phyloP scores from a whole-genome alignment of 2,329 filamentous ascomycete genomes.

The Penicillium concentricum region DNA sequence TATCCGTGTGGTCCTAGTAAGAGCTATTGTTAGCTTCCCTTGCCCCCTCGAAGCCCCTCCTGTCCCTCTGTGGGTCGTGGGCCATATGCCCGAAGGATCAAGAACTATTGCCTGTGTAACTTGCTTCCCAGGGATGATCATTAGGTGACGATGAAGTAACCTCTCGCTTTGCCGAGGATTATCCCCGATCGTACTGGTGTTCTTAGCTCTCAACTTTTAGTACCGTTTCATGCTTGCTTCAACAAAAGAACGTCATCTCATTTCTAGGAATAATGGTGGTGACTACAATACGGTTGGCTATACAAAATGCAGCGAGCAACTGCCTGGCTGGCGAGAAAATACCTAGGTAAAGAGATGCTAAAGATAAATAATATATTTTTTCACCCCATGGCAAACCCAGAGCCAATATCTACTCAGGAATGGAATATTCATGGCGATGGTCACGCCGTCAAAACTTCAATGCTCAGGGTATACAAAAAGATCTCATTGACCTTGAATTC shows the following conservation, averaged over 20 bases:
- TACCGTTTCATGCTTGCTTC: not conserved
- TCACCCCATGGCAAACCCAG: not conserved
- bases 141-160: not conserved
- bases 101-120: not conserved
- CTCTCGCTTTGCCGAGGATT: not conserved
- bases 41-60: not conserved
- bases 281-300: not conserved
- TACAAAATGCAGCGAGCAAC: not conserved
- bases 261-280: not conserved
- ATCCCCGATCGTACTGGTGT: not conserved
- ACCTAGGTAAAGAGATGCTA: not conserved
- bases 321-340: not conserved
- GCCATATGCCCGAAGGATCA: not conserved
- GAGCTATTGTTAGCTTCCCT: not conserved
- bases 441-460: not conserved
- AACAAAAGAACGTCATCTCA: not conserved
- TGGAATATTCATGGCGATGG: not conserved
- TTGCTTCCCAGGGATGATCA: not conserved
- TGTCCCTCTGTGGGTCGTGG: not conserved
- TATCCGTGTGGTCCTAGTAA: not conserved
- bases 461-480: not conserved
- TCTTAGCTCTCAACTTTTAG: not conserved
- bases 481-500: constrained; percentile 52
- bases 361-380: not conserved
- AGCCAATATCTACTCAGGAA: not conserved